phyloP scores from a whole-genome alignment of 306 rosid species.

The Quercus parvula region DNA sequence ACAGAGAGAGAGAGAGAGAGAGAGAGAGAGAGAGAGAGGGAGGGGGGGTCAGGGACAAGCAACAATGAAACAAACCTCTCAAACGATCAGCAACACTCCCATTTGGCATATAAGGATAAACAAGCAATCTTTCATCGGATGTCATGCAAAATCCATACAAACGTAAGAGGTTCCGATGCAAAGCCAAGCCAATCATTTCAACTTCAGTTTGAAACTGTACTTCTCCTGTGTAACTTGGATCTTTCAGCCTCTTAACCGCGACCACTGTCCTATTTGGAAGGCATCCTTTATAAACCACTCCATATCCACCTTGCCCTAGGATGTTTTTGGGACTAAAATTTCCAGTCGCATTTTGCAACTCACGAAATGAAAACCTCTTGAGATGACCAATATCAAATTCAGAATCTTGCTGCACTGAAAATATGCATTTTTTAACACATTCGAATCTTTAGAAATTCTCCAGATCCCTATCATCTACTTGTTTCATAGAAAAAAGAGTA shows the following conservation, averaged over 20 bases:
- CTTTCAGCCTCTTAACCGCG: constrained; percentile 94
- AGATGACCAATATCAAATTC: constrained; percentile 84
- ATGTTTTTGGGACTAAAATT: constrained; percentile 75
- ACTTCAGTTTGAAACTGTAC: constrained; percentile 98
- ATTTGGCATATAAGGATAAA: constrained; percentile 91
- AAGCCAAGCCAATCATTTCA: constrained; percentile 96
- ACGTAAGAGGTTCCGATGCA: constrained; percentile 85
- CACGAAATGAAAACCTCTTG: constrained; percentile 84
- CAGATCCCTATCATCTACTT: neutral
- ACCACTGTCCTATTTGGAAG: constrained; percentile 77
- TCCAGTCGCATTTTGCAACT: constrained; percentile 79
- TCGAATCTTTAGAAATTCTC: neutral
- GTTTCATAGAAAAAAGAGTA: neutral
- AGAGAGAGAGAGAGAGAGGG: neutral
- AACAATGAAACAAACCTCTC: constrained; percentile 67
- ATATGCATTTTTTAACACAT: constrained; percentile 2
- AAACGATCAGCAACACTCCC: constrained; percentile 96
- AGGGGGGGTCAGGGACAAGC: neutral
- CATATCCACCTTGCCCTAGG: constrained; percentile 94
- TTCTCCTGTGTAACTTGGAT: constrained; percentile 94
- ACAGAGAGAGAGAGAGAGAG: no score
- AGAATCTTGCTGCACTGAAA: constrained; percentile 88
- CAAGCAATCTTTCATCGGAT: constrained; percentile 80
- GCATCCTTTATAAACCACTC: constrained; percentile 88
- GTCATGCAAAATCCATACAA: constrained; percentile 91